Conservation (phyloP, 164 flowering plant species). For the Tetracentron sinense region DNA sequence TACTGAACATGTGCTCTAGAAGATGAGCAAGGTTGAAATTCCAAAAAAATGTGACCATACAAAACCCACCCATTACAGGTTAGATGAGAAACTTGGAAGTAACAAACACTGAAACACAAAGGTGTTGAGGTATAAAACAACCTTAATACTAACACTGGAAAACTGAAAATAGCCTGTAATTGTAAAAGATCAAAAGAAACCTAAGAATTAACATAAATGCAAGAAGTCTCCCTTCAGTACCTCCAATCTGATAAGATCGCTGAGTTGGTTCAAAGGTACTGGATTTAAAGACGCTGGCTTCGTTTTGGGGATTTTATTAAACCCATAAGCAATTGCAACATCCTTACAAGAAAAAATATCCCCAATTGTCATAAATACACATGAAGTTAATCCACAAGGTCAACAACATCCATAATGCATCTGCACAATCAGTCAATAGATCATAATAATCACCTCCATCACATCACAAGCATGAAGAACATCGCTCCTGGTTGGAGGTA, state of each 20-base stretch:
- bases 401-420: not conserved
- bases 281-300: slow-evolving; percentile 57
- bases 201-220: not conserved
- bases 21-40: too few species aligned
- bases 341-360: slow-evolving; percentile 36
- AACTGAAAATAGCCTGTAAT: not conserved
- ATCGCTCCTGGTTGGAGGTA: slow-evolving; percentile 97
- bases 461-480: slow-evolving; percentile 96
- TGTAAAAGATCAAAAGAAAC: not conserved
- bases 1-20: too few species aligned
- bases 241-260: slow-evolving; percentile 78
- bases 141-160: too few species aligned
- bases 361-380: slow-evolving; percentile 1
- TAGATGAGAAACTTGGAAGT: too few species aligned
- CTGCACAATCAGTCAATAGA: not conserved
- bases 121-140: not conserved
- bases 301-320: slow-evolving; percentile 62
- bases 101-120: not conserved
- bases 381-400: not conserved
- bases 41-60: too few species aligned
- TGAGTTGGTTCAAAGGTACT: slow-evolving; percentile 60
- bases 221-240: slow-evolving; percentile 27
- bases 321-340: slow-evolving; percentile 87
- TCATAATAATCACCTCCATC: slow-evolving; percentile 65
- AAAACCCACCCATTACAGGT: too few species aligned